Conservation (phyloP, 495 filamentous ascomycete genomes). For the Tirmania nivea region DNA sequence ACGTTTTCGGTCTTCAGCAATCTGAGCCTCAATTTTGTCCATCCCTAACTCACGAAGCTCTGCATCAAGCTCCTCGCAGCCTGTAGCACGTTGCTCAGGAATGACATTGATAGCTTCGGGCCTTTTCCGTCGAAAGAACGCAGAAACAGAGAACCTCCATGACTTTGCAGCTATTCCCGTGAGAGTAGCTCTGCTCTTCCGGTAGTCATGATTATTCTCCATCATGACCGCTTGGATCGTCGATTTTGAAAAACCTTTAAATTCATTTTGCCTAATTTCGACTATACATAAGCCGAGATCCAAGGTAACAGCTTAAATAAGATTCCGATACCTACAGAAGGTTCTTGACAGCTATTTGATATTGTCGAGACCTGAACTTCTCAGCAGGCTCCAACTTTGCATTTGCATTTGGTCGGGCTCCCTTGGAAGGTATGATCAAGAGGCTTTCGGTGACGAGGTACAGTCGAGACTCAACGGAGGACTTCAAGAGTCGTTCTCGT, state of each 20-base stretch:
- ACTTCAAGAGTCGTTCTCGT: constrained; percentile 61
- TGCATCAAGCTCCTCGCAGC: constrained; percentile 52
- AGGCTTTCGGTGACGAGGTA: constrained; percentile 71
- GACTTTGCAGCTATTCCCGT: constrained; percentile 54
- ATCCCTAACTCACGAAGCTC: constrained; percentile 39
- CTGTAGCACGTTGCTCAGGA: constrained; percentile 44
- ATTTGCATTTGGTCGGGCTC: constrained; percentile 52
- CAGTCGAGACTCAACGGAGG: constrained; percentile 62
- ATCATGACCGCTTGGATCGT: constrained; percentile 74
- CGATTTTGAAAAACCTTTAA: constrained; percentile 55
- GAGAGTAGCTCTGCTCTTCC: constrained; percentile 50
- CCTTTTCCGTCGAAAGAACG: constrained; percentile 46
- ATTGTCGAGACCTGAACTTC: constrained; percentile 47
- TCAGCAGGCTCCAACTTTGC: constrained; percentile 29
- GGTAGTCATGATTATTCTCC: constrained; percentile 75
- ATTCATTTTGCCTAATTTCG: constrained; percentile 43
- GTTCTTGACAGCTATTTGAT: constrained; percentile 46
- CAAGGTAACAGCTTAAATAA: too few species aligned
- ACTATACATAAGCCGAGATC: too few species aligned
- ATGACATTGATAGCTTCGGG: constrained; percentile 31
- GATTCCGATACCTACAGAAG: constrained; percentile 21
- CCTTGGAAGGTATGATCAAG: constrained; percentile 53
- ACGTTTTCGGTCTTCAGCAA: constrained; percentile 33
- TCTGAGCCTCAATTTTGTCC: constrained; percentile 31
- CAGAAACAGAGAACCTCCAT: constrained; percentile 67